Evolutionary conservation across 2,329 filamentous ascomycete species (phyloP).

Genomic region (Aspergillus sp.): DNA sequence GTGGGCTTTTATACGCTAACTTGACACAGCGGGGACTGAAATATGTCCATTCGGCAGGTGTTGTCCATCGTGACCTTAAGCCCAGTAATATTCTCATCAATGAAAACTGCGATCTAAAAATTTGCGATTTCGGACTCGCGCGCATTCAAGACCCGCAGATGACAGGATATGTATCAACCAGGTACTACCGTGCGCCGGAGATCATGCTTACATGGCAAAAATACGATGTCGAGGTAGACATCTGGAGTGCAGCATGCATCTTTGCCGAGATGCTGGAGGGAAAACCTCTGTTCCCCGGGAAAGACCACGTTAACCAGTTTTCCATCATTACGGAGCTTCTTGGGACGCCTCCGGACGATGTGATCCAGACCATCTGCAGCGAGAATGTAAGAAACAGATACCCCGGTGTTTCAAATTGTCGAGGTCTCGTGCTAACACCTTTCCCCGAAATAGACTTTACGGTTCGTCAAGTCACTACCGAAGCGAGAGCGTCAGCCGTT

Average conservation of each 20-base stretch:
- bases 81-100: slow-evolving; percentile 99
- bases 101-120: slow-evolving; percentile 99
- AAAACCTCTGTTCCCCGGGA: slow-evolving; percentile 96
- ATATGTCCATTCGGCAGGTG: slow-evolving; percentile 97
- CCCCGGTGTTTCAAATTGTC: neutral
- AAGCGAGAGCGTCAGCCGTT: slow-evolving; percentile 90
- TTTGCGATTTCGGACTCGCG: slow-evolving; percentile 96
- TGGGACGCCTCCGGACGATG: slow-evolving; percentile 94
- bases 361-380: slow-evolving; percentile 97
- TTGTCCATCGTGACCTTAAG: slow-evolving; percentile 96
- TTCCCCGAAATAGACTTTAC: slow-evolving; percentile 65
- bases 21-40: slow-evolving; percentile 79
- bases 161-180: slow-evolving; percentile 97
- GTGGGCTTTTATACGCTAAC: slow-evolving; percentile 18
- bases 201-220: slow-evolving; percentile 99
- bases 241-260: slow-evolving; percentile 98
- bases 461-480: slow-evolving; percentile 95
- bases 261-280: slow-evolving; percentile 99
- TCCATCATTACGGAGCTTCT: slow-evolving; percentile 98
- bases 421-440: slow-evolving; percentile 23
- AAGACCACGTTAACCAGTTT: slow-evolving; percentile 99
- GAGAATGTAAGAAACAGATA: slow-evolving; percentile 72
- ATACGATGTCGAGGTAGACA: slow-evolving; percentile 98
- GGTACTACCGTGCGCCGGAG: slow-evolving; percentile 97
- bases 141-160: slow-evolving; percentile 99